Evolutionary conservation across 352 stramenopile species (phyloP), one percentile per base, ranked within the genome.

Genomic region (Pythium vanterpoolii): DNA sequence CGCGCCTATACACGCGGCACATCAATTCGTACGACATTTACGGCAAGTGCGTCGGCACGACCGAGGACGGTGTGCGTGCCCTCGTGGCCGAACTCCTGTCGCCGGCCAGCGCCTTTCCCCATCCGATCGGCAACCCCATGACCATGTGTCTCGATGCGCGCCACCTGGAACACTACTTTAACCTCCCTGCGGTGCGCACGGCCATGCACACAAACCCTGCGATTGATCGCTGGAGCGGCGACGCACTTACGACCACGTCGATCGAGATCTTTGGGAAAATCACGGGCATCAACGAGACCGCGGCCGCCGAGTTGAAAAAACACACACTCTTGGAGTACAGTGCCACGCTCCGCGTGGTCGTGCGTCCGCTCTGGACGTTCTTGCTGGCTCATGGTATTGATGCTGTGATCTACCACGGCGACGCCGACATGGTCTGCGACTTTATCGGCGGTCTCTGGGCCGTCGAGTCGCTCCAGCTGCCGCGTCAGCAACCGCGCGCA

Each of bases 11-110:
- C 16, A 66, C 72, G 45, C 62, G 65, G 55, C 72, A 73, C 49
- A 77, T 91, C 47, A 88, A 91, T 48, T 61, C 71, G 62, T 91
- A 89, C 68, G 66, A 91, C 49, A 72, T 91, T n/a, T 87, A 88
- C 50, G 65, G 74, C 40, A 71, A 54, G 45, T 89, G 74, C 54
- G 71, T 74, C 11, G 72, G 73, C 5, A 78, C 72, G 21, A 60
- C 67, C 24, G 73, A 86, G 26, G 72, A 81, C 21, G 66, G 78
- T 46, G 50, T 93, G 23, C 49, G 68, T 5, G 66, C 66, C 16
- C 71, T 87, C 4, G 39, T 85, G 34, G 59, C 73, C 48, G 70
- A 79, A 53, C 57, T 87, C 5, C 31, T 83, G 39, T 67, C 85
- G 13, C 66, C 75, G 1, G 70, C 68, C 4, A 76, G 66, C 21